These are phyloP conservation scores for Alternaria hordeiaustralica DNA, from an alignment of 2,329 filamentous ascomycete species.

Conservation along the genomic window DNA sequence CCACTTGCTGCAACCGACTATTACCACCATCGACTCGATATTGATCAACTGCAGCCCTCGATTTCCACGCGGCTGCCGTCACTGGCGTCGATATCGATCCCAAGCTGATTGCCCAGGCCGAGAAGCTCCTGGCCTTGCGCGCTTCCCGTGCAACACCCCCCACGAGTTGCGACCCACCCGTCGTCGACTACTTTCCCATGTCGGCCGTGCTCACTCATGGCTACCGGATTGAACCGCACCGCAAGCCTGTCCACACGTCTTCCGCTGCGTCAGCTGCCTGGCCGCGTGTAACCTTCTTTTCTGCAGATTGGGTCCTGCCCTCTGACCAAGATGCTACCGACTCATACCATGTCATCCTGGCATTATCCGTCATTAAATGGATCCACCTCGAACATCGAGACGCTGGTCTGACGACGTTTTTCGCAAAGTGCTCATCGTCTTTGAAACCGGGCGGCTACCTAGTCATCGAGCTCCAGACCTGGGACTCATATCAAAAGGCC, in stretches of 20 bases:
- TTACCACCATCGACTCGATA: conserved; percentile 36
- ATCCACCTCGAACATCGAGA: conserved; percentile 48
- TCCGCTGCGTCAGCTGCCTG: conserved; percentile 23
- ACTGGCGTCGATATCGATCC: conserved; percentile 50
- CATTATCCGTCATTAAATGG: conserved; percentile 50
- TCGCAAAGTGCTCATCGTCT: conserved; percentile 39
- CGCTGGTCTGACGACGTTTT: conserved; percentile 40
- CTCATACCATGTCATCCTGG: conserved; percentile 47
- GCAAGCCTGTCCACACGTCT: conserved; percentile 16
- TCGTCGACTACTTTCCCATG: conserved; percentile 46
- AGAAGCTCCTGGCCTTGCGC: conserved; percentile 45
- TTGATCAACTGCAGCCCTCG: conserved; percentile 43
- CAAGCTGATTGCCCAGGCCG: conserved; percentile 45
- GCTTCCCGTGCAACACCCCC: conserved; percentile 44
- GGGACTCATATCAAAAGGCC: conserved; percentile 48
- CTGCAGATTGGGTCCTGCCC: conserved; percentile 43
- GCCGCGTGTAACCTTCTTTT: conserved; percentile 41
- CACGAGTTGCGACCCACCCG: conserved; percentile 14
- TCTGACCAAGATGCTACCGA: conserved; percentile 29
- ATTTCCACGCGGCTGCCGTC: conserved; percentile 46
- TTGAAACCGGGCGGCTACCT: conserved; percentile 40
- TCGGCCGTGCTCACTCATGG: conserved; percentile 46
- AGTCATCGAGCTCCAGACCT: conserved; percentile 45
- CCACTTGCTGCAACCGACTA: conserved; percentile 37
- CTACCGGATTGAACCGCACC: conserved; percentile 36